Evolutionary conservation across 139 green algal genomes (phyloP).

Genomic region (Pseudopediastrum boryanum): DNA sequence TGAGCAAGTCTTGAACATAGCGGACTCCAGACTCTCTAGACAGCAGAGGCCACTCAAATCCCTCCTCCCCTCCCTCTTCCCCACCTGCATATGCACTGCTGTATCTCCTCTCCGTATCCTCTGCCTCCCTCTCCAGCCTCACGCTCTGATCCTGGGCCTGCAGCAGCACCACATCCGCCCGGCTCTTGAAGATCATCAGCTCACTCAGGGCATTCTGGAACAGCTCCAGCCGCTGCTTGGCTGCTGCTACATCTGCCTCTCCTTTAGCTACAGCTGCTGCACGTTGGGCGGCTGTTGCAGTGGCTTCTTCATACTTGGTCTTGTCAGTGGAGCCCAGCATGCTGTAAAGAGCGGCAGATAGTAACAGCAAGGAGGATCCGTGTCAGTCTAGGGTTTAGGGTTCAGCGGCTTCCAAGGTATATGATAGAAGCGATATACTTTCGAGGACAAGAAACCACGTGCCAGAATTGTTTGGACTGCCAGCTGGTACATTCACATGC

Average conservation of each 20-base stretch:
- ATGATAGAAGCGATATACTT: too few relatives aligned
- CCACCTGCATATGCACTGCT: conserved; percentile 21
- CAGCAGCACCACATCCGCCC: conserved; percentile 64
- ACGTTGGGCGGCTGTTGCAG: conserved; percentile 30
- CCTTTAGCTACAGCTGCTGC: conserved; percentile 34
- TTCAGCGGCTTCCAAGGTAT: too few relatives aligned
- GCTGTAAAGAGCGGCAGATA: neutral
- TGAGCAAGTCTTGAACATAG: too few relatives aligned
- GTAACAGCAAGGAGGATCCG: too few relatives aligned
- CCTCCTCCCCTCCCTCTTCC: too few relatives aligned
- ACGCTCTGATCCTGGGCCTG: conserved; percentile 60
- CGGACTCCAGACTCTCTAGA: too few relatives aligned
- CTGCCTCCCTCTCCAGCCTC: conserved; percentile 3
- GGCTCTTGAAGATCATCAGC: conserved; percentile 75
- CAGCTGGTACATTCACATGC: too few relatives aligned
- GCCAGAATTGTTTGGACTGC: too few relatives aligned
- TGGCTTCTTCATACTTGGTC: conserved; percentile 39
- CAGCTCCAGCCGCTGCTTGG: conserved; percentile 40
- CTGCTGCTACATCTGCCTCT: conserved; percentile 17
- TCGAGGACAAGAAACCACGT: too few relatives aligned
- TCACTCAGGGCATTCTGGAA: conserved; percentile 55
- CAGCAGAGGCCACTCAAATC: too few relatives aligned
- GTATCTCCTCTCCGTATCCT: conserved; percentile 29
- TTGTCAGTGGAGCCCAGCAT: conserved; percentile 50
- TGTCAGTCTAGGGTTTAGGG: too few relatives aligned